These are phyloP conservation scores for Ganoderma lingzhi DNA, from an alignment of 1,284 basidiomycete species.

Conservation along the genomic window DNA sequence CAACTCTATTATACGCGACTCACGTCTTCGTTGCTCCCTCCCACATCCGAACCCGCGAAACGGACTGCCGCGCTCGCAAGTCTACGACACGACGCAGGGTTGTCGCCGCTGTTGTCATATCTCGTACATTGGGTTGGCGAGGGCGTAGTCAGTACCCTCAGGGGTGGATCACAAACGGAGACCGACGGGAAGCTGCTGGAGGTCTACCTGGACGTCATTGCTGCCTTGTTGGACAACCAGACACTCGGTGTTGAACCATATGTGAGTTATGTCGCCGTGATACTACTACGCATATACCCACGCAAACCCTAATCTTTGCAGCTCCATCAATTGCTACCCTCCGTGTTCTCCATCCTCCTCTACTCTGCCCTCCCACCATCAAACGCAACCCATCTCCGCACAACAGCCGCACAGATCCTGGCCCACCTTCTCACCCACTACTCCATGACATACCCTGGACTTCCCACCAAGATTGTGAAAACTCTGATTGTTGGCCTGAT, in stretches of 20 bases:
- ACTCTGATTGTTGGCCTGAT: conserved; percentile 90
- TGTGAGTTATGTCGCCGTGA: conserved; percentile 4
- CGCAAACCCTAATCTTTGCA: conserved; percentile 40
- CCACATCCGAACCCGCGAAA: too few relatives aligned
- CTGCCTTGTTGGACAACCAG: conserved; percentile 84
- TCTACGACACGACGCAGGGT: conserved; percentile 88
- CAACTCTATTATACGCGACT: conserved; percentile 96
- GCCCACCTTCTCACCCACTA: conserved; percentile 80
- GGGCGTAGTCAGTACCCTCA: conserved; percentile 77
- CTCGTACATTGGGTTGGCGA: conserved; percentile 95
- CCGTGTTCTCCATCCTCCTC: conserved; percentile 90
- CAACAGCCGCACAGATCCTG: conserved; percentile 83
- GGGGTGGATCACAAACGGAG: conserved; percentile 66
- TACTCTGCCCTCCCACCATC: conserved; percentile 80
- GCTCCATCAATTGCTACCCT: conserved; percentile 96
- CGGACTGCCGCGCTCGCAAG: conserved; percentile 57
- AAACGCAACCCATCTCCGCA: conserved; percentile 71
- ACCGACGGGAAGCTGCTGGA: conserved; percentile 74
- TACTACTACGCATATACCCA: too few relatives aligned
- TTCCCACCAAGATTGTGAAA: conserved; percentile 91
- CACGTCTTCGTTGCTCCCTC: conserved; percentile 83
- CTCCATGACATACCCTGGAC: conserved; percentile 86
- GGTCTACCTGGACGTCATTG: conserved; percentile 83
- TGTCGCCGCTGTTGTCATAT: conserved; percentile 95
- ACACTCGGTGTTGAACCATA: conserved; percentile 97